Base-by-base conservation (phyloP, 768 basidiomycete genomes). In the Leccinum fibrillosum region DNA sequence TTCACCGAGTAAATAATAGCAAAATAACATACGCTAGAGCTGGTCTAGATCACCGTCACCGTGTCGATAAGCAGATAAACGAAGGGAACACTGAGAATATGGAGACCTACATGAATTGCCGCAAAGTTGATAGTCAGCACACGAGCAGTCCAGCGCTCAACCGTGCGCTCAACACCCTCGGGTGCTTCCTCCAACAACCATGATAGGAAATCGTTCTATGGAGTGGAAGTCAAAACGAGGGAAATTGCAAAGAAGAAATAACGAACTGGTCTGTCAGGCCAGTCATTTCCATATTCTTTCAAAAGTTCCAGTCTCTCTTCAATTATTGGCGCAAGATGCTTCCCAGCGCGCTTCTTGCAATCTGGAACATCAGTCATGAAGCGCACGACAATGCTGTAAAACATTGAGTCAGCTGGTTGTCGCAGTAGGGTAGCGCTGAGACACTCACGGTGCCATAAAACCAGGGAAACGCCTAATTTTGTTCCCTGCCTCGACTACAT, bases 201-300 rank as follows among this genome's bases (percentile, higher is more conserved):
- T 28, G 65, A 57, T 11, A 77, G 53, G 23, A 75, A 48, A 53
- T 77, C 76, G 34, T 69, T 67, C 75, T 75, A 35, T n/a, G 15
- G 25, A 21, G 32, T 17, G 1, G 19, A 2, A 12, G 23, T 53
- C 30, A 55, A 28, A 6, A 19, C 1, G 32, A 4, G 8, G 25
- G 15, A 10, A n/a, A 32, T 10, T 12, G 1, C 1, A 39, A 45
- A 47, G 25, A 42, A 26, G 32, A 5, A 26, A 26, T n/a, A 30
- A 65, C 74, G 1, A 34, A 77, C 75, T 2, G 76, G 71, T 54
- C 64, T 73, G 21, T 72, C 71, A 0, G 53, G 23, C 69, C 72
- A 76, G 7, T 72, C 61, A 1, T 62, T 57, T 5, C 72, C 72
- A 21, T 66, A 57, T 23, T 72, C 62, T 17, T 65, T 59, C 51